Percentiles rank a stretch among this genome's conserved stretches.
Conservation (phyloP, 345 rosid genomes). For the Mangifera indica region DNA sequence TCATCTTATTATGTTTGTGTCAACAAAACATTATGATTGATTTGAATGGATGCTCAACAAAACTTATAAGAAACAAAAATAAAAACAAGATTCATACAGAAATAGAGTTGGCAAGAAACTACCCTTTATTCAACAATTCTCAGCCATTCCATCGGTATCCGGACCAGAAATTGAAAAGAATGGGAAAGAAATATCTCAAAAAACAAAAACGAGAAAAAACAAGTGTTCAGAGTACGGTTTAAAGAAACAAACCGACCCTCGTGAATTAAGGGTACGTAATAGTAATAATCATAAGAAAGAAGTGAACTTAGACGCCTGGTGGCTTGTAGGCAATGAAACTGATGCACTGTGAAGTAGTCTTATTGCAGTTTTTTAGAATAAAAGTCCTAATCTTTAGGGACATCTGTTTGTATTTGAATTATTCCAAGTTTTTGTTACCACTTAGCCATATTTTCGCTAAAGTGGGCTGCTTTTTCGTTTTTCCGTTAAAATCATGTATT, state of each 20-base stretch:
- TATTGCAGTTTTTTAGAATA: too few species aligned
- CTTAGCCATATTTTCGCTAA: too few species aligned
- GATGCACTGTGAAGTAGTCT: too few species aligned
- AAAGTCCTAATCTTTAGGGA: too few species aligned
- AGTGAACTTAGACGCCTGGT: not conserved
- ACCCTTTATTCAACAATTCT: conserved; percentile 9
- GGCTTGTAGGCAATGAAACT: conserved; percentile 27
- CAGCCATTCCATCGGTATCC: not conserved
- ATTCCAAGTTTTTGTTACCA: too few species aligned
- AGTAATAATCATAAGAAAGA: not conserved
- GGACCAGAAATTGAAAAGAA: conserved; percentile 7
- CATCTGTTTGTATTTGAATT: too few species aligned
- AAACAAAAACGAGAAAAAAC: not conserved
- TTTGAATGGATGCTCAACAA: not conserved
- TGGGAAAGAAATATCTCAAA: conserved; percentile 8
- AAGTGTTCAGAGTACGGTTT: conserved; percentile 6
- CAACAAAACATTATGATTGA: not conserved
- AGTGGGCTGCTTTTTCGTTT: too few species aligned
- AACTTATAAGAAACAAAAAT: not conserved
- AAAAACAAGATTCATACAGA: not conserved
- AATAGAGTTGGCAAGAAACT: not conserved
- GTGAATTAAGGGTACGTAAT: not conserved
- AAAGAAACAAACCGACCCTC: not conserved
- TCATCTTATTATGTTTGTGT: not conserved
- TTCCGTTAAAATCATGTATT: too few species aligned